Evolutionary conservation across 176 grass and related monocot species (phyloP), one percentile per base, ranked within the genome.

Genomic region (Melocanna baccifera): DNA sequence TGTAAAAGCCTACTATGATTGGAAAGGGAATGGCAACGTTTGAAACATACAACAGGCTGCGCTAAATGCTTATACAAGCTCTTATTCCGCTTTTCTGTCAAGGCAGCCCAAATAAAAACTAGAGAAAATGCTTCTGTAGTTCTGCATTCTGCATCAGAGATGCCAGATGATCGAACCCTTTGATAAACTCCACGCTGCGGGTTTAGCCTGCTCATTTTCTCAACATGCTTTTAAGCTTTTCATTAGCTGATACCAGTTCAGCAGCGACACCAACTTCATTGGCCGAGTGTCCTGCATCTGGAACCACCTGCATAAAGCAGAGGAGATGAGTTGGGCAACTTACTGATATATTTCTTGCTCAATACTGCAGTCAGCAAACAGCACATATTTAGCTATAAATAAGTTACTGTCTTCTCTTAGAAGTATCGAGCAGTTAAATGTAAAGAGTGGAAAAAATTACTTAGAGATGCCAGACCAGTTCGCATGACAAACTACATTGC

Each of bases 271-370:
- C 90, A 68, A 81, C 74, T 87, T 96, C 93, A 83, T 96, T 96
- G 39, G 93, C 97, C 39, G 97, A 99, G 79, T 99, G 97, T 3
- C 97, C 97, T 40, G 93, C 93, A 80, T 99, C 93, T 40, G 88
- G 81, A 53, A 96, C 91, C 57, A 99, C 87, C 97, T 99, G 81
- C 81, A 84, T 75, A 64, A 29, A 61, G 40, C 40, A 47, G 12
- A 39, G 9, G 10, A 73, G 30, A 72, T 41, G 5, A 40, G 59
- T 42, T 48, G 58, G 8, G 69, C 73, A 14, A 13, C 34, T 34
- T 65, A 25, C 2, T 40, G 2, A 50, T 13, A 20, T 34, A 69
- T 62, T 41, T 23, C 22, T 75, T 34, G 32, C 14, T 52, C 14
- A 84, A 64, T 39, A 67, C 13, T 41, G 4, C 71, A 32, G 25